Evolutionary conservation across 306 rosid species (phyloP), one percentile per base, ranked within the genome.

Genomic region (Cucurbita maxima): DNA sequence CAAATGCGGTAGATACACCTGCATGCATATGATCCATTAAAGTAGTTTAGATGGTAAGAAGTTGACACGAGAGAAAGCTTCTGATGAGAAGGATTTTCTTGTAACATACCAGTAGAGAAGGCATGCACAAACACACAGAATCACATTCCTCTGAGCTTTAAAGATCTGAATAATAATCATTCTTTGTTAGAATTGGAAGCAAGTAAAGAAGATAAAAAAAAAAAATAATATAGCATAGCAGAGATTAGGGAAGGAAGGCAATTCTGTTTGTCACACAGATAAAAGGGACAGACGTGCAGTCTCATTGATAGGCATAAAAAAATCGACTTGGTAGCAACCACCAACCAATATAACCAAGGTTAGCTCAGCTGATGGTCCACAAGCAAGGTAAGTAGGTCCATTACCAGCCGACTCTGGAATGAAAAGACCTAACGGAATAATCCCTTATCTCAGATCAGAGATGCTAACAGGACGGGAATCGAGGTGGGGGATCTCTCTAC

Each of bases 141-240:
- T 82, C 58, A 88, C 92, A 52, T 95, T 95, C 87, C 92, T 85
- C 80, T 95, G 97, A 85, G 99, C 88, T 81, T 95, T 95, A 88
- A 91, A 91, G 77, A 81, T 87, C 99, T 95, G 87, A 55, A 73
- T 14, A 72, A 55, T 62, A 83, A 59, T 80, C 79, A 11, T 50
- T 62, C 44, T 54, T 19, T 22, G 63, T 76, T 58, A 76, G 83
- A 18, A 79, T 37, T 10, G 20, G 40, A 19, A 41, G 54, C 4
- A 16, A 48, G 37, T 48, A 50, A 38, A 40, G 6, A 72, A 78
- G 6, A 58, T 1, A 37, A 18, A 34, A 51, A 72, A 51, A 37
- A 18, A 34, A 51, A 72, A 51, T 30, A 30, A 2, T 30, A 36
- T 9, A 69, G 48, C 50, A 15, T 13, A 38, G 41, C 3, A 22